phyloP scores from a whole-genome alignment of 345 rosid genomes.

The Ceriops tagal region DNA sequence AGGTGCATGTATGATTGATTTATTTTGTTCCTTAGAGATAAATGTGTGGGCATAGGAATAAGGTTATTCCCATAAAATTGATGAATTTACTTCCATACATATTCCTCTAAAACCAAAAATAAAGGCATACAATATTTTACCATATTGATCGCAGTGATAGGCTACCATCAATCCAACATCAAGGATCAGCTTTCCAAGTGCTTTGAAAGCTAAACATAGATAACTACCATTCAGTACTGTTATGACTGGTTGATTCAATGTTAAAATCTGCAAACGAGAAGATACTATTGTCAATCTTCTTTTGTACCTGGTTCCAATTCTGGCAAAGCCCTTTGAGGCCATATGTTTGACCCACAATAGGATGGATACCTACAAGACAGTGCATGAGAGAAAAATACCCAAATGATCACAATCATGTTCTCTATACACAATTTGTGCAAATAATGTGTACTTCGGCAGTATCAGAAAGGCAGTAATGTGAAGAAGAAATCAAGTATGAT shows the following conservation, averaged over 20 bases:
- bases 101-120: slow-evolving; percentile 8
- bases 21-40: too few relatives aligned
- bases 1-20: too few relatives aligned
- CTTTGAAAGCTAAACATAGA: slow-evolving; percentile 67
- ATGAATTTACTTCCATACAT: too few relatives aligned
- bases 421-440: not conserved
- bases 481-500: too few relatives aligned
- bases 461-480: not conserved
- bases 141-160: slow-evolving; percentile 82
- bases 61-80: too few relatives aligned
- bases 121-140: slow-evolving; percentile 33
- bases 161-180: slow-evolving; percentile 84
- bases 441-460: not conserved
- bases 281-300: not conserved
- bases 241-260: not conserved
- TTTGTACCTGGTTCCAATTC: slow-evolving; percentile 78
- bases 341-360: slow-evolving; percentile 85
- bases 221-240: slow-evolving; percentile 12
- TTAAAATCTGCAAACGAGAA: not conserved
- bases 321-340: slow-evolving; percentile 70
- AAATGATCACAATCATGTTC: slow-evolving; percentile 2
- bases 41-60: too few relatives aligned
- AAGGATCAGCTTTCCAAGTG: slow-evolving; percentile 70
- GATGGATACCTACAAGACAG: slow-evolving; percentile 66
- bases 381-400: slow-evolving; percentile 6